Conservation (phyloP, 192 early-diverging fungal genomes). For the Backusella westeae region DNA sequence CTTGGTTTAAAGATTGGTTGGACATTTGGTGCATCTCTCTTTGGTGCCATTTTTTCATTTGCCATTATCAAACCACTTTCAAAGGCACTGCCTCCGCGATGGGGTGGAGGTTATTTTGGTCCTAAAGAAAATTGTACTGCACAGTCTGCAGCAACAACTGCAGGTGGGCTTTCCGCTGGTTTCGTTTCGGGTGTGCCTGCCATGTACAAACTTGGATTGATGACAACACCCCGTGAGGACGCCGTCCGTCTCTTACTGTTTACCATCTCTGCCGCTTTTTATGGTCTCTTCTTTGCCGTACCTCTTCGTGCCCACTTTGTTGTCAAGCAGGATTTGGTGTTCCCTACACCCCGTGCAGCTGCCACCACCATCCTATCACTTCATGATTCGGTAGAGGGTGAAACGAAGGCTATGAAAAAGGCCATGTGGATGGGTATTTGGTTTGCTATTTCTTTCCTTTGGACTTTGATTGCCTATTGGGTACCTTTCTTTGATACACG, state of each 20-base stretch:
- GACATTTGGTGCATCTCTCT: slow-evolving; percentile 54
- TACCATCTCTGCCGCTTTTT: slow-evolving; percentile 59
- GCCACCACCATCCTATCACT: slow-evolving; percentile 60
- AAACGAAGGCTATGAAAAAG: slow-evolving; percentile 44
- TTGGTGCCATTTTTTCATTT: slow-evolving; percentile 57
- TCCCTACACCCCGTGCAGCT: slow-evolving; percentile 64
- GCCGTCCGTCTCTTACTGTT: slow-evolving; percentile 49
- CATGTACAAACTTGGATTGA: slow-evolving; percentile 62
- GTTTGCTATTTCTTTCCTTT: slow-evolving; percentile 42
- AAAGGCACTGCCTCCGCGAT: slow-evolving; percentile 18
- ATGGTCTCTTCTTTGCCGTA: slow-evolving; percentile 70
- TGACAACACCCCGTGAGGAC: slow-evolving; percentile 51
- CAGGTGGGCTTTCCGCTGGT: slow-evolving; percentile 60
- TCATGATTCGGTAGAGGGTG: slow-evolving; percentile 47
- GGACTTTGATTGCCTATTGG: slow-evolving; percentile 48
- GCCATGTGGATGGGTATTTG: slow-evolving; percentile 48
- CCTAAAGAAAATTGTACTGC: slow-evolving; percentile 66
- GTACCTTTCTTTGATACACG: slow-evolving; percentile 40
- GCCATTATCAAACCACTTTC: slow-evolving; percentile 58
- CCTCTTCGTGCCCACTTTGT: slow-evolving; percentile 65
- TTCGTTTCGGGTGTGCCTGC: slow-evolving; percentile 68
- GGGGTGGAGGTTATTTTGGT: slow-evolving; percentile 58
- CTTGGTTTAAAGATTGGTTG: slow-evolving; percentile 64
- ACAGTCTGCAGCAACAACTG: slow-evolving; percentile 67
- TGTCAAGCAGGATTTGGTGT: slow-evolving; percentile 62